Evolutionary conservation across 106 monocot genomes (phyloP), one percentile per base, ranked within the genome.

Genomic region (Platanthera zijinensis): DNA sequence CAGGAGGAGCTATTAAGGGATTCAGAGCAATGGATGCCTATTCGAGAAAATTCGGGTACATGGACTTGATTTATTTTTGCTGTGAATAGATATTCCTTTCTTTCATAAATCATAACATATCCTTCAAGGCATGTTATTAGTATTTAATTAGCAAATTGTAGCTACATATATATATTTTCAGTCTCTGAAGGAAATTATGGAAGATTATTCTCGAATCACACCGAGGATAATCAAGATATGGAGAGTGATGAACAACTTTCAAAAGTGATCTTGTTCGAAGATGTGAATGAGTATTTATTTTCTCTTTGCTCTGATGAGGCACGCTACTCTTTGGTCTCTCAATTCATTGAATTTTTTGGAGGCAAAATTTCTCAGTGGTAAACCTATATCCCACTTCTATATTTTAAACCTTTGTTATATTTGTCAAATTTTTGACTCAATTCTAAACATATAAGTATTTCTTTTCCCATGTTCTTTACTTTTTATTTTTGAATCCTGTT

Each of bases 281-380:
- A 96, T 87, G 81, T 96, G 19, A 83, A 75, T 69, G 91, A 96
- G 22, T 93, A 87, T 78, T 59, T 96, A n/a, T 96, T 96, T 79
- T 91, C 93, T 76, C 83, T 96, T 64, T 78, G 69, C 64, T 91
- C 96, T 5, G 78, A 87, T 22, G 89, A 91, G 78, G 90, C 90
- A 17, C 89, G 90, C 7, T 87, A 86, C 64, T 91, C 84, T 74
- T 81, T 96, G 63, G 76, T 96, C 56, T 84, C 80, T 79, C 90
- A 91, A 77, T 96, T 96, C 56, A 80, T 96, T 82, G 90, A 96
- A 74, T 96, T 96, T 61, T 96, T 78, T 83, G 89, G 93, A 50
- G 89, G 90, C 57, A 91, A 83, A 73, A 77, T 96, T 78, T 88
- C 89, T 76, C 89, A 75, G 59, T 93, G 96, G 96, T 96, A 50